A percentile compares a stretch with the other conserved stretches of the same genome.
These are phyloP conservation scores for Apostasia ramifera DNA, from an alignment of 106 monocot species.

Conservation along the genomic window DNA sequence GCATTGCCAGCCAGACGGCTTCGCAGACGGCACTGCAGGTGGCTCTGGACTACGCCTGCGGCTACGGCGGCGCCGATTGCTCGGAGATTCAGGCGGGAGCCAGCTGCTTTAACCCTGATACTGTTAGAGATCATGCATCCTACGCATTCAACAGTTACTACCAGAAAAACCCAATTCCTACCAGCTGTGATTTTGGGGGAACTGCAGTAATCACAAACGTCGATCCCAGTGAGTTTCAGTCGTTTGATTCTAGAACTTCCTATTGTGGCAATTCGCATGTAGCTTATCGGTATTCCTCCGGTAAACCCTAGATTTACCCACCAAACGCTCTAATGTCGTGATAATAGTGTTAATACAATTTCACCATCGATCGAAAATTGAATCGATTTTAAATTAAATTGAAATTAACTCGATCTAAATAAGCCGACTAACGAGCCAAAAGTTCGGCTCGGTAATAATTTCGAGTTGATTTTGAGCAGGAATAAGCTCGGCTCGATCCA, in stretches of 20 bases:
- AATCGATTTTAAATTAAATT: neutral
- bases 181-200: conserved; percentile 87
- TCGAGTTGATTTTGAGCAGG: no score
- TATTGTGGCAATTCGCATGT: neutral
- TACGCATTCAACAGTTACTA: conserved; percentile 81
- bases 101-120: conserved; percentile 67
- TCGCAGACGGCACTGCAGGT: conserved; percentile 66
- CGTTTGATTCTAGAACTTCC: neutral
- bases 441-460: no score
- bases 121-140: conserved; percentile 64
- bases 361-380: no score
- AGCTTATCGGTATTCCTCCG: no score
- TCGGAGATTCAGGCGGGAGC: conserved; percentile 59
- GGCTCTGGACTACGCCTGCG: conserved; percentile 77
- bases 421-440: no score
- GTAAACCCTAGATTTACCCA: no score
- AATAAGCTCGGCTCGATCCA: no score
- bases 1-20: conserved; percentile 57
- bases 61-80: conserved; percentile 78
- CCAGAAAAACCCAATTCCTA: conserved; percentile 57
- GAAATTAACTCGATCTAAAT: no score
- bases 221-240: conserved; percentile 58
- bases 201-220: conserved; percentile 48
- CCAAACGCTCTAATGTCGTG: no score
- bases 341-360: no score